Percentiles rank a stretch among this genome's conserved stretches.
Evolutionary conservation across 768 basidiomycete species (phyloP).

Genomic region (Amanita rimosa): DNA sequence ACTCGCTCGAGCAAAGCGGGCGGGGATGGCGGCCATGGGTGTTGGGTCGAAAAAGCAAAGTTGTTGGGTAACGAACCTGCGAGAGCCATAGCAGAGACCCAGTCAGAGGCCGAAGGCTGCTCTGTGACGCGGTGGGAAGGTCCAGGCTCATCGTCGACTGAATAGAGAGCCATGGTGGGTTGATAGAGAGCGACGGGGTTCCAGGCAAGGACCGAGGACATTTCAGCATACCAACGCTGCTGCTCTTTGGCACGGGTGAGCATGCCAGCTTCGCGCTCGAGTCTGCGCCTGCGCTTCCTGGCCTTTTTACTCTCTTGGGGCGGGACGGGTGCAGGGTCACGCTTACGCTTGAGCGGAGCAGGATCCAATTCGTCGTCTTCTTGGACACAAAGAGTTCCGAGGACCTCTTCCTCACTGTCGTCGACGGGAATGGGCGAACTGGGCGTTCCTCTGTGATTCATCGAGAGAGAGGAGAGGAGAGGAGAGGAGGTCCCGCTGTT

Average conservation of each 20-base stretch:
- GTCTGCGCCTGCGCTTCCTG: constrained; percentile 26
- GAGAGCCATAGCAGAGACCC: constrained; percentile 32
- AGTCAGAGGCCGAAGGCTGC: constrained; percentile 14
- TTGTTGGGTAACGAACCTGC: constrained; percentile 13
- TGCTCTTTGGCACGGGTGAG: constrained; percentile 7
- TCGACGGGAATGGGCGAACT: constrained; percentile 26
- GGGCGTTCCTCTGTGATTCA: constrained; percentile 9
- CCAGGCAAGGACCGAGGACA: background rate
- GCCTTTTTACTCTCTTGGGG: constrained; percentile 24
- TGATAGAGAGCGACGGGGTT: background rate
- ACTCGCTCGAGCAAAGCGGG: constrained; percentile 4
- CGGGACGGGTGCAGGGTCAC: background rate
- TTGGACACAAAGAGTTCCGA: constrained; percentile 16
- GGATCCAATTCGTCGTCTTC: constrained; percentile 5
- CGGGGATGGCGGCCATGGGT: constrained; percentile 5
- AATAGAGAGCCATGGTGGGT: background rate
- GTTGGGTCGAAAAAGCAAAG: constrained; percentile 4
- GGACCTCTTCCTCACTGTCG: constrained; percentile 30
- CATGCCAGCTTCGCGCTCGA: constrained; percentile 21
- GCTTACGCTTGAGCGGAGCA: constrained; percentile 1
- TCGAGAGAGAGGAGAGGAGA: too few relatives aligned
- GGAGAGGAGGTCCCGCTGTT: background rate
- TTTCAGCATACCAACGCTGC: constrained; percentile 4
- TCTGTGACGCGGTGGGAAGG: background rate
- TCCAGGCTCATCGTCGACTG: background rate